phyloP scores from a whole-genome alignment of 352 stramenopile genomes.

The Pythium plurisporium region DNA sequence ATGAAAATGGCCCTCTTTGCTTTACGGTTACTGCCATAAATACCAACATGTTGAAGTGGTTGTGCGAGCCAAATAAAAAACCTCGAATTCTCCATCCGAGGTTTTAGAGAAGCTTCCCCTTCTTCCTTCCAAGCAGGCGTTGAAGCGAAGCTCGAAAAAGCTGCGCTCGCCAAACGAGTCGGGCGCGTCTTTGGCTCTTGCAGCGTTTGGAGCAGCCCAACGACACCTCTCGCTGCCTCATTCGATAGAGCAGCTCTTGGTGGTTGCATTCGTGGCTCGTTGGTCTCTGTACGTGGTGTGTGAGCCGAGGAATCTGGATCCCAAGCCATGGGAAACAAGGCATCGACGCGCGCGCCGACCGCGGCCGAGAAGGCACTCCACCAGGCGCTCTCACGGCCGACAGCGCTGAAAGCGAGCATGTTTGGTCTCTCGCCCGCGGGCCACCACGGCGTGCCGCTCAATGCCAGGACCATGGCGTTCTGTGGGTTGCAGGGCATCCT shows the following conservation, averaged over 20 bases:
- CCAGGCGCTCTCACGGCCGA: constrained; percentile 33
- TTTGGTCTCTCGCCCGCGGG: constrained; percentile 45
- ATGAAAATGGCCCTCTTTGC: neutral
- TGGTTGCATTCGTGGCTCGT: neutral
- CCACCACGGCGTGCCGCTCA: constrained; percentile 68
- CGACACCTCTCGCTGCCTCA: too few relatives aligned
- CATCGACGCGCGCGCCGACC: constrained; percentile 27
- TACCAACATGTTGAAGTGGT: constrained; percentile 22
- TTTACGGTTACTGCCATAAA: constrained; percentile 13
- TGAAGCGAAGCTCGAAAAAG: constrained; percentile 12
- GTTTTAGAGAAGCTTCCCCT: neutral
- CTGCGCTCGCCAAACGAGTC: neutral
- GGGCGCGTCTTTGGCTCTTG: neutral
- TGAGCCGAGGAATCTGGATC: neutral
- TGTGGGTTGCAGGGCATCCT: constrained; percentile 60
- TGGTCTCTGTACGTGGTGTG: neutral
- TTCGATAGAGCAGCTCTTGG: neutral
- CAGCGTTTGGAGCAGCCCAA: too few relatives aligned
- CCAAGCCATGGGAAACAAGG: constrained; percentile 61
- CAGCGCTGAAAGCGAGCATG: constrained; percentile 34
- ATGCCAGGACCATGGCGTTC: constrained; percentile 53
- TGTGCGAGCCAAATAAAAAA: constrained; percentile 12
- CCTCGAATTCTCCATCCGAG: constrained; percentile 2
- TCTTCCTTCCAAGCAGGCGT: neutral
- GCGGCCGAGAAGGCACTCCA: constrained; percentile 39